Conservation (phyloP, 345 rosid species). For the Populus ilicifolia region DNA sequence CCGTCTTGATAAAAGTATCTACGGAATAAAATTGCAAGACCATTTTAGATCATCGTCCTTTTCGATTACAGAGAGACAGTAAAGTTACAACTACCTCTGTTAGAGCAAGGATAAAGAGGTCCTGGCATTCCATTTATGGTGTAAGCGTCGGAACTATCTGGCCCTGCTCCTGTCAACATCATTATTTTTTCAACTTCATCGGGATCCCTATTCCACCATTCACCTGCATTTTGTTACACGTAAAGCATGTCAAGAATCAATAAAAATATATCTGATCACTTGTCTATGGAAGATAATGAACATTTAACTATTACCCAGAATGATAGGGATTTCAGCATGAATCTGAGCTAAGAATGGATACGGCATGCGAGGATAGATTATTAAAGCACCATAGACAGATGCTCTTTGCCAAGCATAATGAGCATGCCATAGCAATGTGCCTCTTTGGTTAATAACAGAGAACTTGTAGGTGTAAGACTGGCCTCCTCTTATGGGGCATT, state of each 20-base stretch:
- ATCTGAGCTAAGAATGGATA: constrained; percentile 46
- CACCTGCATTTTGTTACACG: constrained; percentile 31
- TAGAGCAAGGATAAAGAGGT: constrained; percentile 61
- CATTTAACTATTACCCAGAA: constrained; percentile 39
- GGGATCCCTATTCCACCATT: constrained; percentile 64
- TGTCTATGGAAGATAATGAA: neutral
- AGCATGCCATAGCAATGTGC: constrained; percentile 65
- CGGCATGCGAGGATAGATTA: constrained; percentile 51
- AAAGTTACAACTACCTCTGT: constrained; percentile 34
- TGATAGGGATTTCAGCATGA: constrained; percentile 50
- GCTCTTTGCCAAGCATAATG: constrained; percentile 69
- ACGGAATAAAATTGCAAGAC: too few relatives aligned
- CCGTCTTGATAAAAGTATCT: neutral
- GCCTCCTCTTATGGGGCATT: constrained; percentile 57
- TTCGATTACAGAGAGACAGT: neutral
- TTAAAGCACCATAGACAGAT: constrained; percentile 56
- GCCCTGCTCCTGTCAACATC: constrained; percentile 43
- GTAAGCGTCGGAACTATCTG: constrained; percentile 49
- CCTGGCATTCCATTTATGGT: constrained; percentile 71
- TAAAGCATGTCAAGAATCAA: neutral
- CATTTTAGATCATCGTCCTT: neutral
- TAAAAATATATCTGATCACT: neutral
- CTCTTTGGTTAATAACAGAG: constrained; percentile 49
- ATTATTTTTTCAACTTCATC: constrained; percentile 46
- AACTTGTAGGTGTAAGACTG: constrained; percentile 52